These are phyloP conservation scores for Forsythia suspensa DNA, from an alignment of 257 asterid genomes.

Conservation along the genomic window DNA sequence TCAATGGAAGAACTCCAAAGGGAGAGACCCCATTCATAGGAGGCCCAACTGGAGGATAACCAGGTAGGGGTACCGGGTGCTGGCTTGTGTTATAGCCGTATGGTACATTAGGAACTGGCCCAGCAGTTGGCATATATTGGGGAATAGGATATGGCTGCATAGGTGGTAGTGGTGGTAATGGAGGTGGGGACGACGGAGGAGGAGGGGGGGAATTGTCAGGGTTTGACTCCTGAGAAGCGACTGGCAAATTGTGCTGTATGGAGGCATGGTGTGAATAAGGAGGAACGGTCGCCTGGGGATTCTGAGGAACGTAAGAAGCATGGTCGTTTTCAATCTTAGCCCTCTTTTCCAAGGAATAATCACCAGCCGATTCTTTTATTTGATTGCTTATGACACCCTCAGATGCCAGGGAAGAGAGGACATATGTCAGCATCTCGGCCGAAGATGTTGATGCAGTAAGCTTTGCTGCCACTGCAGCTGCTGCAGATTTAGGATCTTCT, in stretches of 20 bases:
- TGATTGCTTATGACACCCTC: slow-evolving; percentile 71
- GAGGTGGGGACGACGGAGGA: slow-evolving; percentile 82
- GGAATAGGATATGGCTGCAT: slow-evolving; percentile 63
- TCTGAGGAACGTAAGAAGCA: slow-evolving; percentile 47
- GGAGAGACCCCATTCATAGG: slow-evolving; percentile 42
- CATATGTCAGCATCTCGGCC: slow-evolving; percentile 78
- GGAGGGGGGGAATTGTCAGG: slow-evolving; percentile 51
- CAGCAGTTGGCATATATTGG: slow-evolving; percentile 56
- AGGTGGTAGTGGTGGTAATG: slow-evolving; percentile 69
- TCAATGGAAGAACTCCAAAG: slow-evolving; percentile 32
- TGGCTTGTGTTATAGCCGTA: slow-evolving; percentile 49
- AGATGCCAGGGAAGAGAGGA: slow-evolving; percentile 81
- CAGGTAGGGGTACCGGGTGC: slow-evolving; percentile 34
- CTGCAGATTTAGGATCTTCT: slow-evolving; percentile 67
- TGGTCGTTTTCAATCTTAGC: slow-evolving; percentile 60
- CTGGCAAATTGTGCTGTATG: slow-evolving; percentile 32
- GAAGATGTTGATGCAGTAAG: slow-evolving; percentile 83
- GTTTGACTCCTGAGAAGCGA: slow-evolving; percentile 31
- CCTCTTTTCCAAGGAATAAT: slow-evolving; percentile 65
- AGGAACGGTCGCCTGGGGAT: slow-evolving; percentile 32
- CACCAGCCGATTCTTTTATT: slow-evolving; percentile 37
- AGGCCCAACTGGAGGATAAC: slow-evolving; percentile 39
- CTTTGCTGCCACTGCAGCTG: slow-evolving; percentile 90
- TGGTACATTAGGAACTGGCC: slow-evolving; percentile 40
- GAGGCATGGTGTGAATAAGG: slow-evolving; percentile 31